Evolutionary conservation across 306 rosid genomes (phyloP).

Genomic region (Prunus padus): DNA sequence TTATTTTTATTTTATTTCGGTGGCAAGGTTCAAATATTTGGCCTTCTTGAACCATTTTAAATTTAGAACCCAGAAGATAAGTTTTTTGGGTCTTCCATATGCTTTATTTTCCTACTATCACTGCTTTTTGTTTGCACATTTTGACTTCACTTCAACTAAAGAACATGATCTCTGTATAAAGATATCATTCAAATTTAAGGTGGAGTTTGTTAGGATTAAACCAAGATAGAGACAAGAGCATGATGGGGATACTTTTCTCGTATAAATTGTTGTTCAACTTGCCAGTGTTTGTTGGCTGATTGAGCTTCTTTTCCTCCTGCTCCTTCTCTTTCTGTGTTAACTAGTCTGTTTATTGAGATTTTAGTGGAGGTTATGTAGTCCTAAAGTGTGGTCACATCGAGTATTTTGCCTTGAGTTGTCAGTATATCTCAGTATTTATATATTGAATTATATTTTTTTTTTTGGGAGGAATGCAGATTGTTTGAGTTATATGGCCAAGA

Average conservation of each 20-base stretch:
- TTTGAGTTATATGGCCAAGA: conserved; percentile 64
- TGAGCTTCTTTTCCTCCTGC: not conserved
- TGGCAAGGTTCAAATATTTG: not conserved
- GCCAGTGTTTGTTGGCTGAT: not conserved
- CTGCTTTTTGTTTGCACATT: not conserved
- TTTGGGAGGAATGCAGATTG: conserved; percentile 40
- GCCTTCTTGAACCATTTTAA: not conserved
- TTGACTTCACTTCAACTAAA: not conserved
- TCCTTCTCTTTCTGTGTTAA: not conserved
- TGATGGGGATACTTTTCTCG: not conserved
- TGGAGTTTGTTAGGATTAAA: not conserved
- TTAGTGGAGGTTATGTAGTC: not conserved
- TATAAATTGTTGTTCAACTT: not conserved
- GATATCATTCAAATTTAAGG: not conserved
- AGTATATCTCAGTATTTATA: not conserved
- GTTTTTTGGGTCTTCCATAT: not conserved
- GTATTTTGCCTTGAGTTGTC: conserved; percentile 15
- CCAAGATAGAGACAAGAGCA: not conserved
- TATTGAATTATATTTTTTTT: not conserved
- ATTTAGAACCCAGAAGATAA: not conserved
- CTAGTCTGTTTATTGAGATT: not conserved
- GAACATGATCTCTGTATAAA: not conserved
- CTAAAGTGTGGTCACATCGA: not conserved
- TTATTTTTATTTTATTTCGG: not conserved
- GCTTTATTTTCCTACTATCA: not conserved